A percentile compares a stretch with the other conserved stretches of the same genome.
phyloP scores from a whole-genome alignment of 306 rosid species.

The Acacia crassicarpa region DNA sequence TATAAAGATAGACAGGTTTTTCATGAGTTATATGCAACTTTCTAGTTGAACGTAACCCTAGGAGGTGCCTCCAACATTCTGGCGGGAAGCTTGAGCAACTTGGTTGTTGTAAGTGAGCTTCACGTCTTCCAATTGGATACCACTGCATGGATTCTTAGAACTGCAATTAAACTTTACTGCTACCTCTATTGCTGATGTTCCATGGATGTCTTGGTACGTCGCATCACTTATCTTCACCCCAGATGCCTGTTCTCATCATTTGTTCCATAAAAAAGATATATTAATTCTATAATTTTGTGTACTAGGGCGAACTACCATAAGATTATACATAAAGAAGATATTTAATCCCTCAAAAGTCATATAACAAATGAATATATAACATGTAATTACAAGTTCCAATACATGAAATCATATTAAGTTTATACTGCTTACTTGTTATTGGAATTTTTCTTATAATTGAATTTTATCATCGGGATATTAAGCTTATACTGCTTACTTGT shows the following conservation, averaged over 20 bases:
- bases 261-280: too few relatives aligned
- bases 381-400: too few relatives aligned
- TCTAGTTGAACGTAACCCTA: conserved; percentile 49
- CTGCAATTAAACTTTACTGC: conserved; percentile 65
- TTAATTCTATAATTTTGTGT: too few relatives aligned
- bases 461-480: too few relatives aligned
- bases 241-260: conserved; percentile 37
- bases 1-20: background rate
- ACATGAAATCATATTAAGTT: too few relatives aligned
- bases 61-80: conserved; percentile 31
- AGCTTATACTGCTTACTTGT: too few relatives aligned
- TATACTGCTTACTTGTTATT: too few relatives aligned
- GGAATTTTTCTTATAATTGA: too few relatives aligned
- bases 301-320: too few relatives aligned
- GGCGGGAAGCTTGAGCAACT: conserved; percentile 43
- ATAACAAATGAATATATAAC: too few relatives aligned
- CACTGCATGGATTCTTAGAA: conserved; percentile 48
- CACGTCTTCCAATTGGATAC: conserved; percentile 47
- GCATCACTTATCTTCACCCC: conserved; percentile 59
- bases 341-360: too few relatives aligned
- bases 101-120: conserved; percentile 49
- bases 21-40: conserved; percentile 34
- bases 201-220: conserved; percentile 44
- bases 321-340: too few relatives aligned
- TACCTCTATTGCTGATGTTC: conserved; percentile 54